Percentiles rank a stretch among this genome's conserved stretches.
These are phyloP conservation scores for Cystobasidium ongulense DNA, from an alignment of 768 basidiomycete genomes.

Conservation along the genomic window DNA sequence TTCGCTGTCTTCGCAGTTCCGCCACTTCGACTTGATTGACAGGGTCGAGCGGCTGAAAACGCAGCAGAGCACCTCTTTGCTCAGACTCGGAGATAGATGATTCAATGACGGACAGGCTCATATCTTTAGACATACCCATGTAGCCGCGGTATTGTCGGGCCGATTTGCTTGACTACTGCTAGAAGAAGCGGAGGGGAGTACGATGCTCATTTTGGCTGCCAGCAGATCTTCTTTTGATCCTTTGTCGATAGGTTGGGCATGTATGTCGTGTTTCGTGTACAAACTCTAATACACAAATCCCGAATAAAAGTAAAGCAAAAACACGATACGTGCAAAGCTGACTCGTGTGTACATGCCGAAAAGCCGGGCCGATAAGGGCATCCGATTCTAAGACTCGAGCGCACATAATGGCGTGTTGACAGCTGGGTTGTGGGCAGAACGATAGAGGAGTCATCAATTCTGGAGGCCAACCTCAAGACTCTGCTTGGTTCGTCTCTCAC, in stretches of 20 bases:
- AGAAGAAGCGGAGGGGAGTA: neutral
- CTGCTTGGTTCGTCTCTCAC: too few species aligned
- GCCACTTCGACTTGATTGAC: neutral
- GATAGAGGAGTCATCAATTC: too few species aligned
- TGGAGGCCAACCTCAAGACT: too few species aligned
- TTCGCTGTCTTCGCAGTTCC: neutral
- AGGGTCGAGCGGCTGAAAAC: neutral
- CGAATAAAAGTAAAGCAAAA: neutral
- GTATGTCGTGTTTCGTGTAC: neutral
- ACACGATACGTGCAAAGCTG: neutral
- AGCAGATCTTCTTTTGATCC: too few species aligned
- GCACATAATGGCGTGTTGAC: too few species aligned
- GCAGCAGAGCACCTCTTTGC: neutral
- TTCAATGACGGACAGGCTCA: neutral
- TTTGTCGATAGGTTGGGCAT: neutral
- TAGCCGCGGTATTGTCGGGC: neutral
- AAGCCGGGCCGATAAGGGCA: too few species aligned
- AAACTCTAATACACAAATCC: too few species aligned
- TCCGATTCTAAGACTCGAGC: too few species aligned
- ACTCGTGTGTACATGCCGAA: too few species aligned
- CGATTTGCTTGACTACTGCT: neutral
- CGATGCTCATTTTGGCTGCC: too few species aligned
- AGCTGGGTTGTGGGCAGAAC: too few species aligned
- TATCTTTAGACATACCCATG: neutral
- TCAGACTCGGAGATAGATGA: neutral